Base-by-base conservation (phyloP, 1,284 basidiomycete species). In the Ustilago loliicola region DNA sequence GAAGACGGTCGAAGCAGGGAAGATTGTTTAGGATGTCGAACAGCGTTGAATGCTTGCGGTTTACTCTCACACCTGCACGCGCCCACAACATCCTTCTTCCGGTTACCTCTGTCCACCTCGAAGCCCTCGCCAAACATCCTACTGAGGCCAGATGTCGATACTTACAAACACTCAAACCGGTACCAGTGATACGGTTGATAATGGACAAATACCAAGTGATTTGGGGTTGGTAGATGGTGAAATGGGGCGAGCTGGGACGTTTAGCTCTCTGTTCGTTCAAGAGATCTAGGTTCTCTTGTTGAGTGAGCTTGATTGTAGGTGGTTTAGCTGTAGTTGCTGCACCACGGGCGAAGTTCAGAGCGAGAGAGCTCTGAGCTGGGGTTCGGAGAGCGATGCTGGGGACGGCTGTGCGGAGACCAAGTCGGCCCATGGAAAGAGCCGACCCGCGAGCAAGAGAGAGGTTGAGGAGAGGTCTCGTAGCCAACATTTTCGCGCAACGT, bases 221-320 rank as follows among this genome's bases (percentile, higher is more conserved):
- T 87, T 98, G 96, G 23, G 94, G 95, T 87, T 97, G 93, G 89
- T 98, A 99, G 88, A 98, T 98, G 56, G 94, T 94, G 83, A 96
- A 93, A 87, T 98, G 95, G 25, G 97, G 96, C 82, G 92, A 93
- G 66, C 90, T 92, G 21, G 97, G 96, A 32, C 96, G 92, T 57
- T 89, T 88, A 58, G 93, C 88, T 77, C 96, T 91, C 87, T 98
- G 95, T 77, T 90, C 87, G 89, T 99, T 96, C 76, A 98, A 89
- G 75, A 96, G 91, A 6, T 89, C 89, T 52, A 87, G 67, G 51
- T 88, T 87, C 54, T 90, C 89, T 1, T 91, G 89, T 0, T 91
- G 88, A 1, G 91, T 89, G 40, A 82, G 23, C 52, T 73, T 63
- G 27, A 62, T 75, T 5, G 74, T 81, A 7, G 42, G 59, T 2